phyloP scores from a whole-genome alignment of 495 filamentous ascomycete species.

The Friedmanniomyces simplex region DNA sequence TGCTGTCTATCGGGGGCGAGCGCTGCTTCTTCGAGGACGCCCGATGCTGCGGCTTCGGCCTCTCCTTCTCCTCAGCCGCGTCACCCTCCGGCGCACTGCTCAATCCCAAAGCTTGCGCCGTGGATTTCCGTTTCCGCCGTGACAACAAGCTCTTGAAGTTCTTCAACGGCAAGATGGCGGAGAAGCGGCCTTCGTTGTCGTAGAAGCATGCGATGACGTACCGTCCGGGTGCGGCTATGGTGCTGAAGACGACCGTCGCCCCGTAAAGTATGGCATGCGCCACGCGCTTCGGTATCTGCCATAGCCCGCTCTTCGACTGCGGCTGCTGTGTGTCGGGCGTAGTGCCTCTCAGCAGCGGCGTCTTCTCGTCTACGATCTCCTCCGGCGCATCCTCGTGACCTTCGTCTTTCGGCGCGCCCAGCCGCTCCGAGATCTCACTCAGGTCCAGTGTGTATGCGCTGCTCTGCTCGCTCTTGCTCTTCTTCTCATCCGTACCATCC shows the following conservation, averaged over 20 bases:
- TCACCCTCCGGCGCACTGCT: conserved; percentile 24
- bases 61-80: conserved; percentile 6
- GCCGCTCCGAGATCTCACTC: conserved; percentile 6
- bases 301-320: conserved; percentile 37
- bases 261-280: conserved; percentile 53
- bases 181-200: conserved; percentile 69
- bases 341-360: conserved; percentile 43
- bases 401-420: not conserved
- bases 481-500: conserved; percentile 4
- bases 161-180: conserved; percentile 34
- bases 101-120: conserved; percentile 32
- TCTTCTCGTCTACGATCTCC: conserved; percentile 47
- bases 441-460: conserved; percentile 5
- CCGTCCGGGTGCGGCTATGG: conserved; percentile 63
- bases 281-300: conserved; percentile 49
- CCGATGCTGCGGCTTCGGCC: not conserved
- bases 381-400: conserved; percentile 4
- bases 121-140: conserved; percentile 29
- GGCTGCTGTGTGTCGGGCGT: conserved; percentile 14
- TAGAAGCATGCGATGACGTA: conserved; percentile 74
- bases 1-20: conserved; percentile 24
- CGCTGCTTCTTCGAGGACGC: conserved; percentile 19
- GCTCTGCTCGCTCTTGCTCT: conserved; percentile 13
- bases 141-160: conserved; percentile 25
- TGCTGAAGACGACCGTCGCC: conserved; percentile 64